Percentiles rank a stretch among this genome's conserved stretches.
Conservation (phyloP, 1,284 basidiomycete species). For the Malassezia slooffiae region DNA sequence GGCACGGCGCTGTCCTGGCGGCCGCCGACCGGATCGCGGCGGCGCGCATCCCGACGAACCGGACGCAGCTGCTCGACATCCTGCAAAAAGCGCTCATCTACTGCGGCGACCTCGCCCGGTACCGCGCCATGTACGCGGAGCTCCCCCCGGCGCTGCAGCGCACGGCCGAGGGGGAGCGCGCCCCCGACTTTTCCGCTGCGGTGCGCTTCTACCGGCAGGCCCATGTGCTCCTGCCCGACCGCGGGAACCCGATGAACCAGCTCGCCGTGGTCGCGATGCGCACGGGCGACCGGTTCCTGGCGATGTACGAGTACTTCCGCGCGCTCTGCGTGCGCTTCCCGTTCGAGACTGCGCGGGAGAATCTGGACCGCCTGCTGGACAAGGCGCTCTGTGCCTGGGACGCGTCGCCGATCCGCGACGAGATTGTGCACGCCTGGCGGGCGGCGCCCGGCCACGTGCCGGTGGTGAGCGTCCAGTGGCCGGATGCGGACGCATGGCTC, state of each 20-base stretch:
- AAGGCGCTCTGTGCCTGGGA: constrained; percentile 23
- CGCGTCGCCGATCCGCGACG: constrained; percentile 11
- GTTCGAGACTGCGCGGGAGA: constrained; percentile 76
- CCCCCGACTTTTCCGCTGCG: constrained; percentile 31
- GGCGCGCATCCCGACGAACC: not conserved
- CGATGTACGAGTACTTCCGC: constrained; percentile 77
- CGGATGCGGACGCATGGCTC: constrained; percentile 17
- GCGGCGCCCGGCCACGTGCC: constrained; percentile 3
- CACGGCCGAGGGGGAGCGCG: constrained; percentile 1
- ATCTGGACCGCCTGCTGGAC: constrained; percentile 56
- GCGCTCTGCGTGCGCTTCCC: constrained; percentile 75
- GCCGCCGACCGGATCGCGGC: not conserved
- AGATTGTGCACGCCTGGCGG: constrained; percentile 3
- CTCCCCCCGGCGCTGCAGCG: constrained; percentile 2
- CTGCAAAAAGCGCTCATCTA: constrained; percentile 59
- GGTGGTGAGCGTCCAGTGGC: constrained; percentile 4
- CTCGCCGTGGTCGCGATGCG: constrained; percentile 83
- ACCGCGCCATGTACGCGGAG: constrained; percentile 65
- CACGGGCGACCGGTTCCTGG: constrained; percentile 65
- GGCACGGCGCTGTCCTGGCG: not conserved
- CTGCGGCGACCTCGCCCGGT: constrained; percentile 84
- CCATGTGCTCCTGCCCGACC: constrained; percentile 31
- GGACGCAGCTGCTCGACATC: constrained; percentile 3
- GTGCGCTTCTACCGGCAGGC: constrained; percentile 35
- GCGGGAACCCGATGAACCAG: constrained; percentile 75